Evolutionary conservation across 305 asterid species (phyloP), one percentile per base, ranked within the genome.

Genomic region (Plantago coronopus): DNA sequence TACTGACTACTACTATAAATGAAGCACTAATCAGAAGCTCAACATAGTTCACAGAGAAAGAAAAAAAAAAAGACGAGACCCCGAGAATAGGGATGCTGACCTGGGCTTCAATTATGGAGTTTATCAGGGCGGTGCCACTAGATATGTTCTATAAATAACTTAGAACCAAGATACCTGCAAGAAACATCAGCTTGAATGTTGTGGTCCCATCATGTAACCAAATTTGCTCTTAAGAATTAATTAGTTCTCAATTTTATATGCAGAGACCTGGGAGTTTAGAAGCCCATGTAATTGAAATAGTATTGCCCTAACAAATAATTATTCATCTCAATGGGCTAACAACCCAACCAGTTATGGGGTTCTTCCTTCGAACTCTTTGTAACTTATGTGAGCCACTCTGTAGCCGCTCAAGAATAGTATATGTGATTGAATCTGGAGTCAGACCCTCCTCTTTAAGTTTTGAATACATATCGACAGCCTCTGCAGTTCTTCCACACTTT

Each of bases 291-390:
- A 27, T 21, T 54, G 17, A n/a, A 54, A 54, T 15, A 22, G 38
- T 17, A n/a, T 3, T 2, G 37, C 11, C 18, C 67, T 23, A 19
- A 19, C 37, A 43, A n/a, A 50, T 25, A 59, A 17, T 40, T 15
- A 49, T 63, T 81, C 89, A 86, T 76, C 95, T 77, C 45, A 93
- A 76, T 17, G 96, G 99, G 75, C 96, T 87, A 59, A 93, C 94
- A 62, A 93, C 82, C 99, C 97, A 93, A 58, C 99, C 94, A 8
- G 96, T 89, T 45, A 87, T 82, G 1, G 97, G 97, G 63, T 74
- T 82, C 77, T 93, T 78, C 67, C 81, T 84, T 15, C 97, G 85
- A 44, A 83, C 54, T 62, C 93, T 73, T 3, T 56, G 63, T 5
- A 63, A 62, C 77, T 78, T 77, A 49, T 65, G 70, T 3, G 95